Conservation (phyloP, 1,284 basidiomycete species). For the Polyporus tsugae region DNA sequence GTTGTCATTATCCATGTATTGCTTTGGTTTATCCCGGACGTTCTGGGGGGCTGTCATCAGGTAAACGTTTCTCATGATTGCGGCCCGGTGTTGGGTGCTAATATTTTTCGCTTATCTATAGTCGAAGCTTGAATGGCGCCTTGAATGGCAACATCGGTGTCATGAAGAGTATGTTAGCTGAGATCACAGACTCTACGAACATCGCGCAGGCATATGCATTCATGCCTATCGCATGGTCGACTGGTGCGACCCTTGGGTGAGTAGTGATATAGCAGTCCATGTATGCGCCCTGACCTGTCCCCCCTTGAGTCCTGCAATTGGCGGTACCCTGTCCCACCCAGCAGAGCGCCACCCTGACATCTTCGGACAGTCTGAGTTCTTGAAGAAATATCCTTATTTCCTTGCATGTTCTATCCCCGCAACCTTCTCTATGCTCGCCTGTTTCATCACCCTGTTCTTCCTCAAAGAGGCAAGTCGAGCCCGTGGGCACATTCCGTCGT, state of each 20-base stretch:
- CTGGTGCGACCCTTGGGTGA: slow-evolving; percentile 56
- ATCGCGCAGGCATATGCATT: slow-evolving; percentile 72
- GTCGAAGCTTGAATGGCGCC: slow-evolving; percentile 59
- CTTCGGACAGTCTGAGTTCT: slow-evolving; percentile 69
- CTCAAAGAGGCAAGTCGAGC: slow-evolving; percentile 64
- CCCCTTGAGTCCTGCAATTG: slow-evolving; percentile 65
- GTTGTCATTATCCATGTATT: slow-evolving; percentile 71
- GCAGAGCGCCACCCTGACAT: slow-evolving; percentile 68
- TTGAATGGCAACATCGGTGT: slow-evolving; percentile 74
- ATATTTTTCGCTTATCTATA: slow-evolving; percentile 30
- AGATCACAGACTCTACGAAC: slow-evolving; percentile 78
- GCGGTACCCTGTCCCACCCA: slow-evolving; percentile 72
- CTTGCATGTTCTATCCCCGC: slow-evolving; percentile 75
- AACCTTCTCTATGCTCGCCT: slow-evolving; percentile 61
- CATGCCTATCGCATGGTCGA: slow-evolving; percentile 70
- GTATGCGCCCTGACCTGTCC: not conserved
- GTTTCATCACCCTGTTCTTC: slow-evolving; percentile 60
- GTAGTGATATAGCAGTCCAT: slow-evolving; percentile 19
- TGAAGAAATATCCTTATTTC: slow-evolving; percentile 78
- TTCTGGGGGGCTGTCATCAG: slow-evolving; percentile 70
- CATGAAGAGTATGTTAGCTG: slow-evolving; percentile 77
- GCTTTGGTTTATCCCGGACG: slow-evolving; percentile 76
- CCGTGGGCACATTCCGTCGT: not conserved
- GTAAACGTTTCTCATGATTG: slow-evolving; percentile 40
- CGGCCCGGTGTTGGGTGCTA: not conserved